Percentiles rank a stretch among this genome's conserved stretches.
Evolutionary conservation across 2,329 filamentous ascomycete species (phyloP).

Genomic region (Zarea fungicola): DNA sequence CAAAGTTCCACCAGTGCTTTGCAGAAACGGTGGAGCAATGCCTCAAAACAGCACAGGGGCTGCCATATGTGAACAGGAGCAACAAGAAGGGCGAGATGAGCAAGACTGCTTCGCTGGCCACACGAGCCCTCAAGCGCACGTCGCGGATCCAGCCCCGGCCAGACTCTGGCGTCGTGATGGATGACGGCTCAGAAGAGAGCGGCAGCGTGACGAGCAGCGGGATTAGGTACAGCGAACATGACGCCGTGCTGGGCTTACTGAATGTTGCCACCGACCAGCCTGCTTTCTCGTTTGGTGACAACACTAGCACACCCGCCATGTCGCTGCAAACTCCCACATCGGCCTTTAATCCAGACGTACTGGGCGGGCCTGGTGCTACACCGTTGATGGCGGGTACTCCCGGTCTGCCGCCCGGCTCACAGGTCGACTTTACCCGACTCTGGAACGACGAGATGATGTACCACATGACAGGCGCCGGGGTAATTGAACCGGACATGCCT

Average conservation of each 20-base stretch:
- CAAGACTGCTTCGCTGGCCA: conserved; percentile 12
- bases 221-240: not conserved
- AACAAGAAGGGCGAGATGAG: conserved; percentile 32
- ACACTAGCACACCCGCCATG: not conserved
- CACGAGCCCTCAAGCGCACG: conserved; percentile 18
- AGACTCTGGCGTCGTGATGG: conserved; percentile 34
- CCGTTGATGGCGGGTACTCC: too few species aligned
- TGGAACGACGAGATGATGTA: conserved; percentile 4
- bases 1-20: conserved; percentile 37
- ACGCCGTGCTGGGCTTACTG: not conserved
- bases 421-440: not conserved
- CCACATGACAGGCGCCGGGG: not conserved
- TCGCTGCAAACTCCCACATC: conserved; percentile 2
- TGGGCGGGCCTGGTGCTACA: too few species aligned
- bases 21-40: conserved; percentile 34
- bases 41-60: conserved; percentile 28
- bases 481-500: not conserved
- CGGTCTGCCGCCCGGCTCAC: not conserved
- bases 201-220: conserved; percentile 21
- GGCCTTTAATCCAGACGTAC: not conserved
- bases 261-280: not conserved
- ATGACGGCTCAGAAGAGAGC: conserved; percentile 32
- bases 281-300: not conserved
- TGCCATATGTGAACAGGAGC: conserved; percentile 36
- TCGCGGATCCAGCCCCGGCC: conserved; percentile 26